phyloP scores from a whole-genome alignment of 257 asterid species.

The Fraxinus americana region DNA sequence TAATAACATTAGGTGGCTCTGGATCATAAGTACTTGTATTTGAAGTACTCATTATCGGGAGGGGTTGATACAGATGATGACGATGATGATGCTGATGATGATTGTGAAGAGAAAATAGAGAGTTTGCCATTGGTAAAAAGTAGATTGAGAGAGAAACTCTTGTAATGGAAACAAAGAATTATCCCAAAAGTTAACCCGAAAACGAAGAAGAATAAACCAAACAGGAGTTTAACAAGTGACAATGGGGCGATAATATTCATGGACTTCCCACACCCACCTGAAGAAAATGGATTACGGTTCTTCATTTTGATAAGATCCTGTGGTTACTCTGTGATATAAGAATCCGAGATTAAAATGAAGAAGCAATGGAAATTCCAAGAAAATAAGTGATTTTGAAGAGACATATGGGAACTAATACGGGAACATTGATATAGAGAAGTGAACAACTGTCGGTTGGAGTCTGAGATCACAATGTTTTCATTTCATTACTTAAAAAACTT shows the following conservation, averaged over 20 bases:
- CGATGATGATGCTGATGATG: not conserved
- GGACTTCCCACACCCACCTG: not conserved
- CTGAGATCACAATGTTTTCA: not conserved
- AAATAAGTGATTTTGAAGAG: not conserved
- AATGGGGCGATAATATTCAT: conserved; percentile 11
- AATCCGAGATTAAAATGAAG: not conserved
- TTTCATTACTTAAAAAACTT: not conserved
- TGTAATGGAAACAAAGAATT: conserved; percentile 35
- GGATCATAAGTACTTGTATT: conserved; percentile 6
- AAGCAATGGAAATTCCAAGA: not conserved
- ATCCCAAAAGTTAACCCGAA: conserved; percentile 41
- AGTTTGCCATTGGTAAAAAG: conserved; percentile 37
- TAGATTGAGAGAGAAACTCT: conserved; percentile 34
- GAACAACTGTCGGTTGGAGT: conserved; percentile 1
- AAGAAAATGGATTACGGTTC: conserved; percentile 9
- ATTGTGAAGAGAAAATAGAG: conserved; percentile 22
- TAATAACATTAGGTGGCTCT: conserved; percentile 27
- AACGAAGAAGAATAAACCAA: conserved; percentile 33
- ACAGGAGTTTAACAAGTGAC: conserved; percentile 28
- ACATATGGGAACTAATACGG: not conserved
- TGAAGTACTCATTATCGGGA: not conserved
- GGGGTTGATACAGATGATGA: not conserved
- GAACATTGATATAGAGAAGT: not conserved
- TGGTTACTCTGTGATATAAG: not conserved
- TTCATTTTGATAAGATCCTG: conserved; percentile 14